A percentile compares a stretch with the other conserved stretches of the same genome.
Conservation (phyloP, 2,329 filamentous ascomycete species). For the Talaromyces sp. region DNA sequence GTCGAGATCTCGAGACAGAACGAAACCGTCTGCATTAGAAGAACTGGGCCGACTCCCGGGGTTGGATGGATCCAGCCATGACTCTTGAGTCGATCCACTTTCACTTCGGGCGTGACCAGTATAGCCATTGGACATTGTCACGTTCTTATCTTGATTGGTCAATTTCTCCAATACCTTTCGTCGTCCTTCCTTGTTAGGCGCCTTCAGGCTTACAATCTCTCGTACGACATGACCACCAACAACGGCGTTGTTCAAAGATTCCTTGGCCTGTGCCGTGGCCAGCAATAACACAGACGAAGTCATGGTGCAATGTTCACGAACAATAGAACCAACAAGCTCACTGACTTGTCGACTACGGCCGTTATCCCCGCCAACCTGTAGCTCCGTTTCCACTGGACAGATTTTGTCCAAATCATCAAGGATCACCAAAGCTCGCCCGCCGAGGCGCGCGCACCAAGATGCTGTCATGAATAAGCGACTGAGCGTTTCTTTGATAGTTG, state of each 20-base stretch:
- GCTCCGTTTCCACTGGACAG: constrained; percentile 87
- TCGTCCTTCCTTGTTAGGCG: constrained; percentile 85
- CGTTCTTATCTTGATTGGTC: constrained; percentile 43
- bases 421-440: constrained; percentile 76
- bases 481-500: constrained; percentile 84
- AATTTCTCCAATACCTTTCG: constrained; percentile 78
- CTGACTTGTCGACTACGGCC: constrained; percentile 87
- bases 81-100: constrained; percentile 46
- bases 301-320: constrained; percentile 74
- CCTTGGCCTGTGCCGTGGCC: constrained; percentile 88
- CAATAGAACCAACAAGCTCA: constrained; percentile 76
- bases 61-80: constrained; percentile 72
- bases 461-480: constrained; percentile 80
- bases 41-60: constrained; percentile 45
- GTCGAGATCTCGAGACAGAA: constrained; percentile 71
- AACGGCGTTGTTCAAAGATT: constrained; percentile 82
- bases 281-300: constrained; percentile 79
- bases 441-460: constrained; percentile 82
- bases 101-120: constrained; percentile 24
- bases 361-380: constrained; percentile 91
- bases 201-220: constrained; percentile 83
- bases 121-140: constrained; percentile 36
- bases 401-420: constrained; percentile 90
- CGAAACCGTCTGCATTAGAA: constrained; percentile 56
- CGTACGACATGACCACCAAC: constrained; percentile 87